Base-by-base conservation (phyloP, 2,329 filamentous ascomycete species). In the Aureobasidium vineae region DNA sequence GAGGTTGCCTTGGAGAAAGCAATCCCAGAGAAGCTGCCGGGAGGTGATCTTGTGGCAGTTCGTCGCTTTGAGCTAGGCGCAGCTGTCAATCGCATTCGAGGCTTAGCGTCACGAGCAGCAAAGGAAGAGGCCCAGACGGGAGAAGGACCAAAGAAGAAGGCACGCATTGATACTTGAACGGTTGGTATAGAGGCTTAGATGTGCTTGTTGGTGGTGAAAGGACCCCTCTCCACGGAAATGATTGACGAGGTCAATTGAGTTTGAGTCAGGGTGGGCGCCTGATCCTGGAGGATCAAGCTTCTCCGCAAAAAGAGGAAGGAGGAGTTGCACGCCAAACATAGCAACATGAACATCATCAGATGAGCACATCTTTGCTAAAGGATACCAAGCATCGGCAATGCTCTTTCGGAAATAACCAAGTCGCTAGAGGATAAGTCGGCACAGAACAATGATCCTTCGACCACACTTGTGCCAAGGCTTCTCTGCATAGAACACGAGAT, bases 11-110 rank as follows among this genome's bases (percentile, higher is more conserved):
- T 73, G 16, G 69, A 73, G 11, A 67, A 68, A 43, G 67, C 67
- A 38, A 68, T 75, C 36, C 71, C 73, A 2, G 54, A 50, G 1
- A 68, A 68, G n/a, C 66, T 75, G 28, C 65, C 38, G n/a, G 72
- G 72, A 21, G 73, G 74, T 36, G 73, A 75, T 31, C 63, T 73
- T 40, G 74, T 76, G 26, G 73, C 71, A 47, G 69, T 73, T 38
- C 71, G 74, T 36, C 68, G 63, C 2, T 70, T 73, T 43, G 74
- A 76, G 68, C 41, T 75, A 28, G 73, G 70, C 45, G 73, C 73
- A 52, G 74, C 72, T 8, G 56, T 75, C 36, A 74, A 71, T 26
- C 69, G 74, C 43, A 60, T 75, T 36, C 69, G 73, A 26, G 73
- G 72, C 10, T 50, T 65, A 4, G n/a, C 28, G 41, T 54, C 61